Conservation (phyloP, 1,284 basidiomycete species). For the Ustilago lituana region DNA sequence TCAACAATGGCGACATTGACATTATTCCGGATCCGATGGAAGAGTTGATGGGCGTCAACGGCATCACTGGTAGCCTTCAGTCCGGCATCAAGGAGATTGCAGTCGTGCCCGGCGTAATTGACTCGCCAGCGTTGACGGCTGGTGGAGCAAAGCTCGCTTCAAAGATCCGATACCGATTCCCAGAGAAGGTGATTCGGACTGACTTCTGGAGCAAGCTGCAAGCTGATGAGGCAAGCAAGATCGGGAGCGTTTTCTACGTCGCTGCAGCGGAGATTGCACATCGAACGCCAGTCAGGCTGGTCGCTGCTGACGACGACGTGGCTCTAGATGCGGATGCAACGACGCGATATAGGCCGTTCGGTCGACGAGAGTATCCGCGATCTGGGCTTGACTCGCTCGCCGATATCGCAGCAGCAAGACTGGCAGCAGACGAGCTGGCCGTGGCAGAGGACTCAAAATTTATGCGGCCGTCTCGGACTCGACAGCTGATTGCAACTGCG, state of each 20-base stretch:
- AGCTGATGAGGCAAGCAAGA: conserved; percentile 30
- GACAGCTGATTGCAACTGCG: conserved; percentile 37
- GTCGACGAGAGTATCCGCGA: conserved; percentile 28
- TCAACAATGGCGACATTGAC: conserved; percentile 90
- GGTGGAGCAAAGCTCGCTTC: conserved; percentile 69
- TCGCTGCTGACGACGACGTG: conserved; percentile 16
- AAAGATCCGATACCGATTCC: conserved; percentile 83
- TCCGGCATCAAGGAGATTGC: conserved; percentile 68
- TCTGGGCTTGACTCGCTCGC: conserved; percentile 42
- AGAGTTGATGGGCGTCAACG: conserved; percentile 56
- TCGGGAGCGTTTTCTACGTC: conserved; percentile 42
- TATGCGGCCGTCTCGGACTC: conserved; percentile 25
- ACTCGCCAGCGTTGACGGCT: conserved; percentile 17
- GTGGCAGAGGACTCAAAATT: conserved; percentile 8
- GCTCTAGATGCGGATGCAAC: neutral
- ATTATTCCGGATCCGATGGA: conserved; percentile 74
- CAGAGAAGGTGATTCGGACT: conserved; percentile 87
- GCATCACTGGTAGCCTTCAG: conserved; percentile 25
- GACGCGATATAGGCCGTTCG: conserved; percentile 39
- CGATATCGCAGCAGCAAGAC: conserved; percentile 34
- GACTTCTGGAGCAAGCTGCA: conserved; percentile 82
- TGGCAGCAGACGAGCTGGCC: conserved; percentile 14
- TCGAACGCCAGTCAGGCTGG: conserved; percentile 14
- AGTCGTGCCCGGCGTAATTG: conserved; percentile 51
- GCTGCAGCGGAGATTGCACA: conserved; percentile 29